Evolutionary conservation across 2,329 filamentous ascomycete genomes (phyloP), one percentile per base, ranked within the genome.

Genomic region (Pseudogymnoascus sp.): DNA sequence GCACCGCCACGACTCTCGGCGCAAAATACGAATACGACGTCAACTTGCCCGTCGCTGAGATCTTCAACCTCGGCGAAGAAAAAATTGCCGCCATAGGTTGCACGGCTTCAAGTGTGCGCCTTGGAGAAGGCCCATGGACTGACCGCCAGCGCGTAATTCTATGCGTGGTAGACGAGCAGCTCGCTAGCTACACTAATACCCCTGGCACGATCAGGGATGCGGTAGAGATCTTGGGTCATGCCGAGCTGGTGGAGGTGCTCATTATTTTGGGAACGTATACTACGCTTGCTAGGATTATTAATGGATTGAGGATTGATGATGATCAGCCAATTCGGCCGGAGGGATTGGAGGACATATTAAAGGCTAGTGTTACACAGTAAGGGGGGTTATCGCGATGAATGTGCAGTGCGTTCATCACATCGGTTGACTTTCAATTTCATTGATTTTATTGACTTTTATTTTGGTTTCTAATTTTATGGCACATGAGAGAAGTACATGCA

Each of bases 21-120:
- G 66, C 66, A 30, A 61, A 61, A 18, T 67, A 67, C 58, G 66
- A 66, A 18, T 67, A 62, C 61, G 66, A 67, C 13, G 65, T 67
- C 61, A 67, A 67, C 57, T 60, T 61, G 21, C 66, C 66, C 10
- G 66, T 67, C 5, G 66, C 65, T 3, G 60, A 60, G 7, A 57
- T 65, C 38, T 65, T 63, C 58, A 61, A 63, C 38, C 59, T 67
- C 6, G 30, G 61, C 52, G 57, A 52, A 1, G 60, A 61, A 9
- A 60, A 64, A 19, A 59, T 65, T 1, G 59, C 58, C 2, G 62
- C 61, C 3, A 58, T 66, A 3, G 61, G 61, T 41, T 35, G 52
- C 33, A 59, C 34, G 12, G 34, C 41, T 23, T 18, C 26, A 1
- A 52, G 41, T n/a, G 41, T 52, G 23, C 23, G 41, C 6, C 41